Base-by-base conservation (phyloP, 352 stramenopile genomes). In the Phytophthora lateralis region DNA sequence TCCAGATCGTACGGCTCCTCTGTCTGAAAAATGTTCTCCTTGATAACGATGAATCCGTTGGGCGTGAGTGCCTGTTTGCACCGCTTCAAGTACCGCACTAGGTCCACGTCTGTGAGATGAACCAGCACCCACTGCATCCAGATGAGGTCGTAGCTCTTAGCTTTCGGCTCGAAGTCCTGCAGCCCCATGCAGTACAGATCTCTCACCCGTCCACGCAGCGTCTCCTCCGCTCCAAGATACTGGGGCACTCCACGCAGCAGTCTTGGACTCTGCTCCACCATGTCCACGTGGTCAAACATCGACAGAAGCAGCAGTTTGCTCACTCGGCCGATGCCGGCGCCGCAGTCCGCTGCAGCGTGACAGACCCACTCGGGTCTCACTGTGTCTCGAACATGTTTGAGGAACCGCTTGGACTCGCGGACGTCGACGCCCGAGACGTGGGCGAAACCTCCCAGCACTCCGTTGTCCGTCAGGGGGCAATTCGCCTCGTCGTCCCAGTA, bases 91-190 rank as follows among this genome's bases (percentile, higher is more conserved):
- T 98, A 98, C 26, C 72, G 60, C 37, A 99, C 83, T 30, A 98
- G 91, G 72, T 99, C 96, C 14, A 92, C 63, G 73, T 99, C 97
- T 2, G 92, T 98, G 30, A 99, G 74, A 73, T 99, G 97, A 32
- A 90, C 88, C 14, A 97, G 82, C 42, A 98, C 91, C 97, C 97
- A 99, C 75, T 99, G 97, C 61, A 98, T 90, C 95, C 96, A 99
- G 61, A 99, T 93, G 47, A 99, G 78, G 74, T 98, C 91, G 79
- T 98, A 98, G 35, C 66, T 89, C 6, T 59, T 65, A 27, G 70
- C 26, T 11, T 52, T 34, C 3, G 91, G 90, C 10, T 89, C 67
- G 60, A 97, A 97, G 39, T 97, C 88, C 64, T 98, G 94, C 64
- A 99, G 74, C 6, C 91, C 95, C 55, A 91, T 85, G 68, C 92